Conservation (phyloP, 257 asterid genomes). For the Cruciata laevipes region DNA sequence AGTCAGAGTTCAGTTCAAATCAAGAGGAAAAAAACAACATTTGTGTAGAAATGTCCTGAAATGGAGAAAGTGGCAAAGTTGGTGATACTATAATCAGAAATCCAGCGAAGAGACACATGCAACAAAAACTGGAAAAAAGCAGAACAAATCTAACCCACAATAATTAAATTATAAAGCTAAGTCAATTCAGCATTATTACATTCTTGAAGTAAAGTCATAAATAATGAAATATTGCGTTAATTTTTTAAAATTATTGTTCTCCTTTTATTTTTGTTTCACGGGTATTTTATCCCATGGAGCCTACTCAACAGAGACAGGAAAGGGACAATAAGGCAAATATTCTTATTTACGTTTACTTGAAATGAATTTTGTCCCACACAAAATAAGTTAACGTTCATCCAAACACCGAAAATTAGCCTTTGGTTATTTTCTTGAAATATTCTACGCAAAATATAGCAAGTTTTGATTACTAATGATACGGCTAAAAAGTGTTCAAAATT, state of each 20-base stretch:
- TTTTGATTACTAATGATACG: neutral
- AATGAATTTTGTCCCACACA: neutral
- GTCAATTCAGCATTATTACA: neutral
- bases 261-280: neutral
- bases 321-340: neutral
- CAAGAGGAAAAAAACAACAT: neutral
- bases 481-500: neutral
- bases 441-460: neutral
- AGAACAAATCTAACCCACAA: neutral
- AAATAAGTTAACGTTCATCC: neutral
- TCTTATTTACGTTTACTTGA: neutral
- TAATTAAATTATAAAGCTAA: neutral
- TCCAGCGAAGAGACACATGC: neutral
- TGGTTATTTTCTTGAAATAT: neutral
- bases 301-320: conserved; percentile 4
- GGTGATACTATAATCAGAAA: neutral
- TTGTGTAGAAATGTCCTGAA: neutral
- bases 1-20: neutral
- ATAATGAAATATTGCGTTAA: neutral
- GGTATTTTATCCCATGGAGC: neutral
- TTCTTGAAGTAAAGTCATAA: neutral
- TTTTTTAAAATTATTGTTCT: neutral
- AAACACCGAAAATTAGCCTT: neutral
- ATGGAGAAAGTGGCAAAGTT: neutral
- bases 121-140: neutral